Percentiles rank a stretch among this genome's conserved stretches.
These are phyloP conservation scores for Brassica balearica DNA, from an alignment of 441 rosid genomes.

Conservation along the genomic window DNA sequence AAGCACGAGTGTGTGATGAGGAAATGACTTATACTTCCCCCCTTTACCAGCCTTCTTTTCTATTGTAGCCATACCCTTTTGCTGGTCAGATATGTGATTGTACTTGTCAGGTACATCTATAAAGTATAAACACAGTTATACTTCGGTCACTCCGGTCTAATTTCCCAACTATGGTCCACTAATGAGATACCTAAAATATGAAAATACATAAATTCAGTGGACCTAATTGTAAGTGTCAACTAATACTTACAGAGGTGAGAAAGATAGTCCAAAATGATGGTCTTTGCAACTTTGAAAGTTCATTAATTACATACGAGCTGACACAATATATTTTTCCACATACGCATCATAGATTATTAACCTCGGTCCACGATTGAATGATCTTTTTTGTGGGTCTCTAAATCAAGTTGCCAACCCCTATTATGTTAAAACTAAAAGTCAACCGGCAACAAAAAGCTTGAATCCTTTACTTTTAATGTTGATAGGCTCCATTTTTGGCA, in stretches of 20 bases:
- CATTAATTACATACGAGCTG: background rate
- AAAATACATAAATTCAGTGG: background rate
- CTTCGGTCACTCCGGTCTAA: too few relatives aligned
- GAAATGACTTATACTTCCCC: too few relatives aligned
- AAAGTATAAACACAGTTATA: too few relatives aligned
- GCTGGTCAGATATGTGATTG: too few relatives aligned
- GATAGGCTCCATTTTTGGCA: constrained; percentile 1
- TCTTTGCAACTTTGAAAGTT: constrained; percentile 38
- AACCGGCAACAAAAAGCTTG: constrained; percentile 7
- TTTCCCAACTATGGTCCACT: too few relatives aligned
- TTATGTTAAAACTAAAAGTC: background rate
- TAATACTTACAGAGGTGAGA: background rate
- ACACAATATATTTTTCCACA: too few relatives aligned
- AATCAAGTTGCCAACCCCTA: background rate
- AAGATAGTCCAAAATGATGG: constrained; percentile 39
- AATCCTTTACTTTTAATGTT: background rate
- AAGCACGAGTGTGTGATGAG: too few relatives aligned
- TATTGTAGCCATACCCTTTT: too few relatives aligned
- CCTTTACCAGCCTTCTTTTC: too few relatives aligned
- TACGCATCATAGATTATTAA: background rate
- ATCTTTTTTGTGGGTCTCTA: background rate
- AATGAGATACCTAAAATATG: constrained; percentile 5
- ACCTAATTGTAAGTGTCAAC: constrained; percentile 27
- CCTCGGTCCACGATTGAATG: too few relatives aligned
- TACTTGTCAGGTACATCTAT: too few relatives aligned